phyloP scores from a whole-genome alignment of 2,329 filamentous ascomycete species.

The Colletotrichum sojae region DNA sequence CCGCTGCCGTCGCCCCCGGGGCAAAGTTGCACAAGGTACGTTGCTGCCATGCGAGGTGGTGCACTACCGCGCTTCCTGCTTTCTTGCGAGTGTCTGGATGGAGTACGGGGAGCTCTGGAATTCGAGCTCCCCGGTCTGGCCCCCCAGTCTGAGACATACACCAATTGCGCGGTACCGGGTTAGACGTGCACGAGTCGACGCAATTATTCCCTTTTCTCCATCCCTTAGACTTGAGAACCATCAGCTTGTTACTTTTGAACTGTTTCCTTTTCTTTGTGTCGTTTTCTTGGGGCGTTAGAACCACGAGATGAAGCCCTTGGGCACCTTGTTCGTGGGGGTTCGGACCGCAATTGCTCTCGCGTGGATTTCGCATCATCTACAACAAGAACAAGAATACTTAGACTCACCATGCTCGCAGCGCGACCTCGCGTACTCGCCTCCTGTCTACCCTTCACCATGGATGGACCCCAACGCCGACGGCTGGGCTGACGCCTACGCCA shows the following conservation, averaged over 20 bases:
- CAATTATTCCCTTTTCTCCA: background rate
- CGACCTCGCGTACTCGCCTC: slow-evolving; percentile 60
- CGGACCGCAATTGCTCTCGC: background rate
- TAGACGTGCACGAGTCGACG: background rate
- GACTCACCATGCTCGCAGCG: slow-evolving; percentile 23
- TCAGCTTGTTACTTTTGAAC: no score
- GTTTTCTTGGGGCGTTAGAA: background rate
- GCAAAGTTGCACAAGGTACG: slow-evolving; percentile 34
- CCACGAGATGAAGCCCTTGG: background rate
- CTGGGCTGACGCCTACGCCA: slow-evolving; percentile 83
- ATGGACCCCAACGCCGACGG: slow-evolving; percentile 78
- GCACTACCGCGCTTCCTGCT: background rate
- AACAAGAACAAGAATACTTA: background rate
- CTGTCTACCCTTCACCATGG: slow-evolving; percentile 91
- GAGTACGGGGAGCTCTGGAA: background rate
- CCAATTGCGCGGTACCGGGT: background rate
- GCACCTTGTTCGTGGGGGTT: background rate
- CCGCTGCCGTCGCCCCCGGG: slow-evolving; percentile 15
- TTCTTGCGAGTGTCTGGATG: background rate
- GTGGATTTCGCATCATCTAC: background rate
- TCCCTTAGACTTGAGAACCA: background rate
- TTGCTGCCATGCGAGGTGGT: slow-evolving; percentile 3
- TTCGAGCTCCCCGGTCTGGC: background rate
- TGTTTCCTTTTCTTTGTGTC: background rate
- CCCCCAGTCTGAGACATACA: slow-evolving; percentile 3